Conservation (phyloP, 2,329 filamentous ascomycete species). For the Plectosphaerella plurivora region DNA sequence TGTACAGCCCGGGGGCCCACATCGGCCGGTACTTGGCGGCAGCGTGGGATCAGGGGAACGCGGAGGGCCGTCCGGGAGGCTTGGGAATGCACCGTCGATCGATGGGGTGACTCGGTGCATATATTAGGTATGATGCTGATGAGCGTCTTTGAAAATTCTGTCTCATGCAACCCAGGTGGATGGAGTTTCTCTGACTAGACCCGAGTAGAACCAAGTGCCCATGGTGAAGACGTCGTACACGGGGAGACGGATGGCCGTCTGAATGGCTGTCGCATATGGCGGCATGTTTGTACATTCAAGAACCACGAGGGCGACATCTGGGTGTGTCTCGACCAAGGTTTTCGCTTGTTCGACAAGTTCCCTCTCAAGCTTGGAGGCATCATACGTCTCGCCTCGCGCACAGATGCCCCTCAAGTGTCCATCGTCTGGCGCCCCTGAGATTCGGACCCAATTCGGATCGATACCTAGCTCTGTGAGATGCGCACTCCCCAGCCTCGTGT, state of each 20-base stretch:
- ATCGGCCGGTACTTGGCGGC: too few species aligned
- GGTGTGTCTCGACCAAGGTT: conserved; percentile 4
- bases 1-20: too few species aligned
- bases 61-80: too few species aligned
- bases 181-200: conserved; percentile 3
- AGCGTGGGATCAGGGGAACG: too few species aligned
- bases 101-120: too few species aligned
- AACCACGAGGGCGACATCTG: conserved; percentile 12
- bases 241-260: conserved; percentile 19
- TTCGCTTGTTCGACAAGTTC: conserved; percentile 16
- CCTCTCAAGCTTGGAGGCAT: conserved; percentile 14
- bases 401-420: conserved; percentile 16
- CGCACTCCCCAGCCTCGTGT: conserved; percentile 11
- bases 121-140: too few species aligned
- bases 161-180: too few species aligned
- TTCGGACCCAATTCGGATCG: conserved; percentile 9
- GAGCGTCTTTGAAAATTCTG: too few species aligned
- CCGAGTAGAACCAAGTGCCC: conserved; percentile 28
- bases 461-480: conserved; percentile 18
- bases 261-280: conserved; percentile 24
- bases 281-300: conserved; percentile 33
- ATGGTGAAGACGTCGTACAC: conserved; percentile 31
- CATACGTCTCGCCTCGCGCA: conserved; percentile 5
- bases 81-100: too few species aligned
- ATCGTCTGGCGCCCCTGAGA: conserved; percentile 16